Evolutionary conservation across 257 asterid species (phyloP), one percentile per base, ranked within the genome.

Genomic region (Solanum corneliomulleri): DNA sequence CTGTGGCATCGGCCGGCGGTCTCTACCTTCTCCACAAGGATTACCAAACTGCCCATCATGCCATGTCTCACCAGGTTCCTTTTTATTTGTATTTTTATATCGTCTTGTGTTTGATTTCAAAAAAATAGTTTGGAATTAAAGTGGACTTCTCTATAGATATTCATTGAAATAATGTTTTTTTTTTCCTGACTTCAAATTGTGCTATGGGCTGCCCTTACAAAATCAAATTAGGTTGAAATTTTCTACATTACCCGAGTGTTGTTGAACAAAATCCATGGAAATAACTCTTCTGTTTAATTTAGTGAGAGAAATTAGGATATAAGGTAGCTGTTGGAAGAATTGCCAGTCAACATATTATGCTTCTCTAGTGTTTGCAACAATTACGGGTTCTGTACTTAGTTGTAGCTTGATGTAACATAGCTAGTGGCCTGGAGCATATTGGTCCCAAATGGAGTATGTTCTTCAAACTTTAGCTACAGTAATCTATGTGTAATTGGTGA

Each of bases 1-100:
- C 98, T 6, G 91, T 92, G 66, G 98, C 99, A 44, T 94, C 98
- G 52, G 95, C 93, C 45, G 93, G 89, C 23, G 99, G 98, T 31
- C 89, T 96, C 44, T 95, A 92, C 90, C 90, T 83, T 78, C 97
- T 97, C 75, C 95, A 92, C 80, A 93, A 93, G 88, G 99, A 97
- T 92, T 97, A 93, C 88, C 91, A 89, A 88, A 74, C 90, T 16
- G 98, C 98, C 69, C 98, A 94, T 82, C 93, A 91, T 42, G 88
- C 94, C 89, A 89, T 95, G 58, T 82, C 94, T 60, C 90, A 90
- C 18, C 98, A 96, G 98, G 98, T 96, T 37, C 84, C 85, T 41
- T 29, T 29, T 52, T 72, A 29, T 8, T 39, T 39, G 0, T 2
- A 39, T 39, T 39, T 42, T 42, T 42, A 42, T 42, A 42, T 42